Conservation (phyloP, 352 stramenopile genomes). For the Phytophthora quininea region DNA sequence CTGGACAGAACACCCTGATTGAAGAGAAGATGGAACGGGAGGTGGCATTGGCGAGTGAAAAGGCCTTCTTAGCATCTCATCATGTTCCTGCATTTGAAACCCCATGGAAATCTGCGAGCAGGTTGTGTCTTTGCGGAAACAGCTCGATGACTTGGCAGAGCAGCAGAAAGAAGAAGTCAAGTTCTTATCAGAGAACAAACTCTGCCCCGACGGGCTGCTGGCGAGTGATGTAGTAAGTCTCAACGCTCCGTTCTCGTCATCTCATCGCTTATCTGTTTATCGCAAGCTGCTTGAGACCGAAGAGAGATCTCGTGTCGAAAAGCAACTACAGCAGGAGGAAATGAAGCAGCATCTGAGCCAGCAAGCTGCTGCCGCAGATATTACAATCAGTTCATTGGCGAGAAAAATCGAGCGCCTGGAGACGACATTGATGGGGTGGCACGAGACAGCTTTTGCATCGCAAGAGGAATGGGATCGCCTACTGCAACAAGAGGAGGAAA, state of each 20-base stretch:
- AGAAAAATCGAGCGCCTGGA: conserved; percentile 27
- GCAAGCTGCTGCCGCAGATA: conserved; percentile 9
- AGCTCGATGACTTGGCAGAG: conserved; percentile 13
- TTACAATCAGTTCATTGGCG: conserved; percentile 14
- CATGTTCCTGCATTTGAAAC: conserved; percentile 21
- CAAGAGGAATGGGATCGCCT: conserved; percentile 31
- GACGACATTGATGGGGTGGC: conserved; percentile 32
- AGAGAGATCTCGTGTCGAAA: conserved; percentile 11
- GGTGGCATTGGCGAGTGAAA: conserved; percentile 38
- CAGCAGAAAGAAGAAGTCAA: conserved; percentile 20
- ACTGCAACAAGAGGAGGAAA: conserved; percentile 30
- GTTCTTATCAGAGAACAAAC: conserved; percentile 27
- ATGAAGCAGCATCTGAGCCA: conserved; percentile 27
- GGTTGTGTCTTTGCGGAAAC: conserved; percentile 30
- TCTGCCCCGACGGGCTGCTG: conserved; percentile 23
- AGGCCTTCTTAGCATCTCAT: conserved; percentile 37
- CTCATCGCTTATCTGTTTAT: conserved; percentile 25
- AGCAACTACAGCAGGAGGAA: conserved; percentile 13
- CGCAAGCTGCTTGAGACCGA: conserved; percentile 18
- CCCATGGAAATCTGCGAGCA: conserved; percentile 27
- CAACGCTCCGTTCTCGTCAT: conserved; percentile 22
- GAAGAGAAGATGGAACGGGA: conserved; percentile 70
- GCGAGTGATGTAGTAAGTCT: conserved; percentile 4
- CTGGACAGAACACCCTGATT: conserved; percentile 50
- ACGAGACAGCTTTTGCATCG: conserved; percentile 23